These are phyloP conservation scores for Trichoderma reesei DNA, from an alignment of 495 filamentous ascomycete species.

Conservation along the genomic window DNA sequence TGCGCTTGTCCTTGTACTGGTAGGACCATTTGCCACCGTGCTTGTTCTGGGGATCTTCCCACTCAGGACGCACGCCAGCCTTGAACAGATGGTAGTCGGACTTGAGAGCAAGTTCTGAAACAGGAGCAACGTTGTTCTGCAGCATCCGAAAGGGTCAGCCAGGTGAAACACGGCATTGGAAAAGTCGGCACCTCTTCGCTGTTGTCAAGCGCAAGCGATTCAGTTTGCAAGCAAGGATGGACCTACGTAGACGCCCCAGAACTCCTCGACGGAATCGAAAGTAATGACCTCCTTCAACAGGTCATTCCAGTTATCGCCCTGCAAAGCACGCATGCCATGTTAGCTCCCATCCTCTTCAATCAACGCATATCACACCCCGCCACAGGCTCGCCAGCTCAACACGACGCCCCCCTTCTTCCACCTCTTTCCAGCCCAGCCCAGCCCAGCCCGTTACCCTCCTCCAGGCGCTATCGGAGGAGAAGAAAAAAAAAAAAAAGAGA, in stretches of 20 bases:
- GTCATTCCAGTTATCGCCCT: constrained; percentile 99
- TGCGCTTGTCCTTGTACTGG: constrained; percentile 90
- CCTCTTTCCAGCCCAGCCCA: no score
- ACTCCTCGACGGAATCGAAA: constrained; percentile 97
- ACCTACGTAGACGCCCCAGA: constrained; percentile 98
- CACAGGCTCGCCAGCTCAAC: neutral
- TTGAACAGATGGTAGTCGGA: constrained; percentile 99
- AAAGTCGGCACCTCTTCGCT: neutral
- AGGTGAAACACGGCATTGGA: neutral
- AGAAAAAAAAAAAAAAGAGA: no score
- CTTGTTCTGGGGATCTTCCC: constrained; percentile 98
- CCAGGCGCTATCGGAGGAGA: no score
- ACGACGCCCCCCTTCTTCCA: neutral
- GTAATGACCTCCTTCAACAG: constrained; percentile 96
- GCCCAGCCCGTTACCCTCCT: no score
- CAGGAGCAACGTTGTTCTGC: constrained; percentile 96
- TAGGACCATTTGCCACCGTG: constrained; percentile 98
- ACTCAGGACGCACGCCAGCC: constrained; percentile 89
- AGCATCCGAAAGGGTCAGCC: constrained; percentile 10
- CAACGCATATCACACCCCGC: no score
- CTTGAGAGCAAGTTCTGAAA: constrained; percentile 90
- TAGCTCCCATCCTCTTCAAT: neutral
- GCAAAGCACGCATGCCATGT: constrained; percentile 14
- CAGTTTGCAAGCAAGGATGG: neutral
- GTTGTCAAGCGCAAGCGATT: neutral